A percentile compares a stretch with the other conserved stretches of the same genome.
Evolutionary conservation across 176 grass and related monocot species (phyloP).

Genomic region (Juncus effusus): DNA sequence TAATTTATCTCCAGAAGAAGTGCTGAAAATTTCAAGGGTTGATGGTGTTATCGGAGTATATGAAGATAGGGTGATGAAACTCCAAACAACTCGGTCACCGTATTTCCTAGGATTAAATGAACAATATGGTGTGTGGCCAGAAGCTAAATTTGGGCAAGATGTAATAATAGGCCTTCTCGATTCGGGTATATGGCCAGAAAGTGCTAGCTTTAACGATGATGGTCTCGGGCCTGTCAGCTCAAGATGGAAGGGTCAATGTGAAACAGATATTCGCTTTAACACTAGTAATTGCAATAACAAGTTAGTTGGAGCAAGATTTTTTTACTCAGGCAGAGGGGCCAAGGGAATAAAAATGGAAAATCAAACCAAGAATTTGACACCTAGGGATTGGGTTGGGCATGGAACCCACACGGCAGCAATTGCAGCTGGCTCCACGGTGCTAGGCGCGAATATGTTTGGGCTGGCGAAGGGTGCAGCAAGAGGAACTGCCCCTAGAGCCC

Average conservation of each 20-base stretch:
- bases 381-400: conserved; percentile 16
- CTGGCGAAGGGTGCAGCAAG: conserved; percentile 5
- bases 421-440: conserved; percentile 7
- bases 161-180: conserved; percentile 40
- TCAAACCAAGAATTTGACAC: background rate
- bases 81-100: conserved; percentile 36
- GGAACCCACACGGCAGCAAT: conserved; percentile 36
- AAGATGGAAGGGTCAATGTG: conserved; percentile 33
- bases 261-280: conserved; percentile 15
- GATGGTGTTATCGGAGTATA: conserved; percentile 32
- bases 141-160: conserved; percentile 35
- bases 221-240: conserved; percentile 20
- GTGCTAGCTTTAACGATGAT: conserved; percentile 35
- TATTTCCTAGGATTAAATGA: conserved; percentile 39
- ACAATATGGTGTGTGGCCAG: conserved; percentile 24
- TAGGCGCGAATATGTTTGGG: background rate
- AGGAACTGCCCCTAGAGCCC: conserved; percentile 28
- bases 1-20: conserved; percentile 27
- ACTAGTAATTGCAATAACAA: conserved; percentile 40
- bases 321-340: background rate
- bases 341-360: too few species aligned
- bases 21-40: conserved; percentile 14
- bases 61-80: background rate
- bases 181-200: conserved; percentile 38
- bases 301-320: conserved; percentile 30